Conservation (phyloP, 805 yeast species). For the Candida nemodendra region DNA sequence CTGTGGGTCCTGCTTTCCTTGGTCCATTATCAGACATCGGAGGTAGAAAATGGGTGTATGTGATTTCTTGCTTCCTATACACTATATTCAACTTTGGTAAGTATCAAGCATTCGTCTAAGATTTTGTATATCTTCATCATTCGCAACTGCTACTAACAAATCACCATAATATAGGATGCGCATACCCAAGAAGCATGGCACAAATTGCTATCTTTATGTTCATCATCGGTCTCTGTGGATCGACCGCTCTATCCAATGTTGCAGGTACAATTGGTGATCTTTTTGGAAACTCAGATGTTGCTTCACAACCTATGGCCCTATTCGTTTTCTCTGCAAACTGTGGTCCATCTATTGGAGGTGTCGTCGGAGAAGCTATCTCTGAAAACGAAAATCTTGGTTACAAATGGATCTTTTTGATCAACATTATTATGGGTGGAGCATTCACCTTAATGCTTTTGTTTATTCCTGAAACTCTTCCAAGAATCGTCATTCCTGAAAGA, state of each 20-base stretch:
- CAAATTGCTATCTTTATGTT: conserved; percentile 35
- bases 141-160: neutral
- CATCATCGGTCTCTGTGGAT: conserved; percentile 32
- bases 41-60: conserved; percentile 39
- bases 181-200: conserved; percentile 34
- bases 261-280: conserved; percentile 38
- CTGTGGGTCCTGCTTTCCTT: conserved; percentile 35
- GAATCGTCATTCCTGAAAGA: conserved; percentile 34
- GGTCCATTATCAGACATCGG: conserved; percentile 38
- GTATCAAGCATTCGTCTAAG: conserved; percentile 3
- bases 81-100: conserved; percentile 32
- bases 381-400: conserved; percentile 30
- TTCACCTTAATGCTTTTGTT: conserved; percentile 22
- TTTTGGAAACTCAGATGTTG: conserved; percentile 34
- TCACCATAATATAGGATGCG: conserved; percentile 26
- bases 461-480: conserved; percentile 37
- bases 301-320: conserved; percentile 36
- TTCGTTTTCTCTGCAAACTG: conserved; percentile 36
- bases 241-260: conserved; percentile 34
- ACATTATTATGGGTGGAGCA: conserved; percentile 32
- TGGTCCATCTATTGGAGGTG: conserved; percentile 38
- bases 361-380: conserved; percentile 36
- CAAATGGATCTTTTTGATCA: conserved; percentile 35
- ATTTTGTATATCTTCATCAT: neutral
- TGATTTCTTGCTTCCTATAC: conserved; percentile 29